phyloP scores from a whole-genome alignment of 176 grass and related monocot species.

The Carex pumila region DNA sequence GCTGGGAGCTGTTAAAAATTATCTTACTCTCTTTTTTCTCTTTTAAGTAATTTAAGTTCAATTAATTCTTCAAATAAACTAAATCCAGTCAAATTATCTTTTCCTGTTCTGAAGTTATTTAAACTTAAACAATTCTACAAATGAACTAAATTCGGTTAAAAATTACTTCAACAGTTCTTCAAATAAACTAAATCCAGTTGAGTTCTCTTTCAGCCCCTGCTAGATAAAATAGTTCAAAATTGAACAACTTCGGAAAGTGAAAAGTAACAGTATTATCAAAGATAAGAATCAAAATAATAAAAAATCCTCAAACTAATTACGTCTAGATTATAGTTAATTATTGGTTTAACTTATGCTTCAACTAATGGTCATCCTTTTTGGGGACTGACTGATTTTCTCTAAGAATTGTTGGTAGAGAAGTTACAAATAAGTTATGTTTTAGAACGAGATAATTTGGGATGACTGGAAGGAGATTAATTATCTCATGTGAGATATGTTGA shows the following conservation, averaged over 20 bases:
- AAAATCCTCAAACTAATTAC: not conserved
- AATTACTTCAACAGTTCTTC: not conserved
- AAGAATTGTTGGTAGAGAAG: no score
- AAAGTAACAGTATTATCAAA: not conserved
- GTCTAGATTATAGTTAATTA: not conserved
- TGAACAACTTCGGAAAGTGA: not conserved
- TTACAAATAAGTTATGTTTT: no score
- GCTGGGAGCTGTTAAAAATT: constrained; percentile 8
- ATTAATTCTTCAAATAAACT: not conserved
- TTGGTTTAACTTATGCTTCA: not conserved
- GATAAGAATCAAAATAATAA: not conserved
- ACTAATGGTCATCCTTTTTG: no score
- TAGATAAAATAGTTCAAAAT: not conserved
- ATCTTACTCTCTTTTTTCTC: not conserved
- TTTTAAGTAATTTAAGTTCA: constrained; percentile 9
- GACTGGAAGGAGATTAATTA: no score
- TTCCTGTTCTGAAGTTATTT: not conserved
- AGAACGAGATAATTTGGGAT: no score
- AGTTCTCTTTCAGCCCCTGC: not conserved
- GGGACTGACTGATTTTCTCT: no score
- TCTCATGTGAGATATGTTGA: no score
- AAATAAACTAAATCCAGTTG: not conserved
- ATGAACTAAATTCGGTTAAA: not conserved
- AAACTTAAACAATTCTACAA: not conserved
- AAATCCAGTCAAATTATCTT: not conserved